Base-by-base conservation (phyloP, 371 early-diverging fungal genomes). In the Actinomortierella ambigua region DNA sequence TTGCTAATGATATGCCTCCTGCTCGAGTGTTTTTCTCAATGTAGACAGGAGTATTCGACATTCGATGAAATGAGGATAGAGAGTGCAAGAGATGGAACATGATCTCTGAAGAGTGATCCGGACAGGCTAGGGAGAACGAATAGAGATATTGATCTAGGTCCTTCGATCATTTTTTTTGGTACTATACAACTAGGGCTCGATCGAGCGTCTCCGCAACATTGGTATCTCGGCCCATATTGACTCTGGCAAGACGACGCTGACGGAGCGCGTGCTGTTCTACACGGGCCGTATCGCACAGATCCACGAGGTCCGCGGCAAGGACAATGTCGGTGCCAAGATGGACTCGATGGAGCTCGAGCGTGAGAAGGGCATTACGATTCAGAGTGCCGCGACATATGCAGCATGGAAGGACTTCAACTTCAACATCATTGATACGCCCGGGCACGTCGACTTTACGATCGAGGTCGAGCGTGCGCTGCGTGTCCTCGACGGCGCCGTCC, bases 211-310 rank as follows among this genome's bases (percentile, higher is more conserved):
- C 68, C 90, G 97, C 55, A 98, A 98, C 79, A 96, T 98, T 77
- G 99, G 99, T 75, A 98, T 98, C 69, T 93, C 93, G n/a, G 99
- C 99, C 39, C 99, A 98, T 82, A 98, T 98, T 69, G 99, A 98
- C 75, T 93, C 95, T 40, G 99, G 99, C 63, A 98, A 98, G 77
- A 98, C 99, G 23, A 98, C 99, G 0, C 84, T 95, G 76, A 97
- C 98, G 15, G 99, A 98, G 81, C 94, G 99, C 77, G 92, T 98
- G 59, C 82, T 98, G 49, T 97, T 85, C 81, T 96, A 95, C 77
- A 96, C 98, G 24, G 98, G 98, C 23, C 88, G 95, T 58, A 98
- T 98, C 80, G 89, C 93, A 77, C 92, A 93, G 65, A 96, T 97
- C 65, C 97, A 97, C 78, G 98, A 98, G 77, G 99, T 98, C 46